phyloP scores from a whole-genome alignment of 148 eudicot genomes.

The Vaccinium vitisidaea region DNA sequence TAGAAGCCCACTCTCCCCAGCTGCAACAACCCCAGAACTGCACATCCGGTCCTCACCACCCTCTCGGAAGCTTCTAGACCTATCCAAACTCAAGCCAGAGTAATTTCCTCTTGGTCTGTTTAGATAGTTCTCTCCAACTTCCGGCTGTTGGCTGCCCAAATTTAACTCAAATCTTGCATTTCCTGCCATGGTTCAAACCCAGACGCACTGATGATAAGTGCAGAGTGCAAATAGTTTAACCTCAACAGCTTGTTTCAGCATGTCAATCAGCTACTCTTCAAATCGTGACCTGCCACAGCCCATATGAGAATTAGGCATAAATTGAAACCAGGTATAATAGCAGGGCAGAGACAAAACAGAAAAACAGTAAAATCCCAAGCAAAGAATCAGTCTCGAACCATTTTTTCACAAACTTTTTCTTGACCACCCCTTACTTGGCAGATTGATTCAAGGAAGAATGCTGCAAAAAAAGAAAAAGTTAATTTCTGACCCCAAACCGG shows the following conservation, averaged over 20 bases:
- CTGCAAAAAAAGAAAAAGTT: not conserved
- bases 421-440: not conserved
- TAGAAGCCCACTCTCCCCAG: slow-evolving; percentile 1
- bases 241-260: not conserved
- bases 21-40: slow-evolving; percentile 4
- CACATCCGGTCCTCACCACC: not conserved
- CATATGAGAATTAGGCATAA: not conserved
- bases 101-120: not conserved
- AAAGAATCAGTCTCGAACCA: not conserved
- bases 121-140: not conserved
- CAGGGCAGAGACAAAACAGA: not conserved
- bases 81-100: slow-evolving; percentile 1
- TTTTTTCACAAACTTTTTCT: not conserved
- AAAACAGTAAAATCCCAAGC: not conserved
- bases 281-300: not conserved
- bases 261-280: not conserved
- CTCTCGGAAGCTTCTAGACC: slow-evolving; percentile 8
- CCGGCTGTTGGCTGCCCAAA: not conserved
- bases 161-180: not conserved
- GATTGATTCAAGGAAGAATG: not conserved
- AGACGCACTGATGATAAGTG: not conserved
- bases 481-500: not conserved
- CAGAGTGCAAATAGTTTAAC: not conserved
- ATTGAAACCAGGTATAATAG: not conserved
- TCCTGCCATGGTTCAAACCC: not conserved